Base-by-base conservation (phyloP, 1,284 basidiomycete species). In the Cryptococcus maquisensis region DNA sequence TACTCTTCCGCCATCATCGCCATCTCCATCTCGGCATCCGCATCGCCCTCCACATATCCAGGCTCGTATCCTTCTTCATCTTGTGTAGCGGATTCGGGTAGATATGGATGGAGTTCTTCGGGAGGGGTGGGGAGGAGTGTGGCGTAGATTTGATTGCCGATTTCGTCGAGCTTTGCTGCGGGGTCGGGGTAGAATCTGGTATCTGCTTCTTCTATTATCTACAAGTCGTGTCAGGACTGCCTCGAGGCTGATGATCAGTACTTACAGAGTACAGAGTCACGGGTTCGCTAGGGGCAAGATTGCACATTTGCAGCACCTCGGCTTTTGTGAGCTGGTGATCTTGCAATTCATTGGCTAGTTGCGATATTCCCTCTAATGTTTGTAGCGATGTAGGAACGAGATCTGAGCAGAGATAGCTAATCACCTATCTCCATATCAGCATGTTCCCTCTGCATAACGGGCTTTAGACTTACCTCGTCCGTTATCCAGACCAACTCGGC, bases 191-290 rank as follows among this genome's bases (percentile, higher is more conserved):
- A 53, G 42, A 94, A 81, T 40, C 92, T 82, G 59, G 88, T 86
- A 72, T 92, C 89, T 2, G 91, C 78, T 71, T 95, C 91, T 74
- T 96, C 91, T 15, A 97, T 84, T 49, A 94, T 86, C 91, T 95
- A 63, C 35, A 37, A 8, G 18, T 36, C 18, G 7, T 23, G 23
- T 21, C 18, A 32, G 28, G 3, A 6, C 28, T 32, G 7, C 28
- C 28, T 6, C 6, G 28, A 32, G 28, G 10, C 7, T 40, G 2
- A 46, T 18, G 21, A 46, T 16, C 4, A 35, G 35, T 16, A 83
- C 88, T 55, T 64, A 94, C 91, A 46, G 91, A 86, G 65, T 96
- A 94, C 21, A 97, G 83, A 69, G 93, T 91, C 28, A 96, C 90
- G 0, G 86, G 78, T 47, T 84, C 82, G 4, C 81, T 84, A 1